These are phyloP conservation scores for Pseudopithomyces maydicus DNA, from an alignment of 2,329 filamentous ascomycete genomes.

Conservation along the genomic window DNA sequence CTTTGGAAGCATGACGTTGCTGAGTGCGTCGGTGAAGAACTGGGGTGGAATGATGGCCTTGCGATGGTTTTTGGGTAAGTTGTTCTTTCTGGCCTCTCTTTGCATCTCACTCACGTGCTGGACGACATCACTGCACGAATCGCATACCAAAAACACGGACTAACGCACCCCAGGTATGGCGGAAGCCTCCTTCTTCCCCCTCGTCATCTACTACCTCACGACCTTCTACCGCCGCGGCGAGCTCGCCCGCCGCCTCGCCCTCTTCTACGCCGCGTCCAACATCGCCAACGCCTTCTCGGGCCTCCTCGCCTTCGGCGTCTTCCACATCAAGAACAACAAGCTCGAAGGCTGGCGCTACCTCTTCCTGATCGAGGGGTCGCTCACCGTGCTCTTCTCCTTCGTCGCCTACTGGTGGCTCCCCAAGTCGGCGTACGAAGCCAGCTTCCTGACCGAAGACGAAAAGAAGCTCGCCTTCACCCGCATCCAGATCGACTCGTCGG, in stretches of 20 bases:
- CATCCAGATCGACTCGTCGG: constrained; percentile 77
- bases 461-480: constrained; percentile 71
- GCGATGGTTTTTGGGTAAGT: constrained; percentile 67
- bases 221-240: constrained; percentile 74
- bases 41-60: constrained; percentile 70
- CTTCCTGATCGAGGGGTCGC: constrained; percentile 64
- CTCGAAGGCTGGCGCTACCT: constrained; percentile 69
- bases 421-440: constrained; percentile 64
- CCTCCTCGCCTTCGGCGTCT: constrained; percentile 64
- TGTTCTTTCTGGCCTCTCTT: not conserved
- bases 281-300: constrained; percentile 72
- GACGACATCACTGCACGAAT: no score
- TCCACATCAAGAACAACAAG: constrained; percentile 56
- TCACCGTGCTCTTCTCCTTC: constrained; percentile 63
- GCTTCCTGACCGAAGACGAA: constrained; percentile 69
- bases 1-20: constrained; percentile 69
- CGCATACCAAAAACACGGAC: not conserved
- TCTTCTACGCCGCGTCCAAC: constrained; percentile 78
- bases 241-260: constrained; percentile 69
- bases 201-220: constrained; percentile 67
- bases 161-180: constrained; percentile 53
- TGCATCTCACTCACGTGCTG: no score
- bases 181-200: constrained; percentile 71
- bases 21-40: constrained; percentile 61
- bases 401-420: constrained; percentile 75